A percentile compares a stretch with the other conserved stretches of the same genome.
These are phyloP conservation scores for Coemansia aciculifera DNA, from an alignment of 192 early-diverging fungal species.

Conservation along the genomic window DNA sequence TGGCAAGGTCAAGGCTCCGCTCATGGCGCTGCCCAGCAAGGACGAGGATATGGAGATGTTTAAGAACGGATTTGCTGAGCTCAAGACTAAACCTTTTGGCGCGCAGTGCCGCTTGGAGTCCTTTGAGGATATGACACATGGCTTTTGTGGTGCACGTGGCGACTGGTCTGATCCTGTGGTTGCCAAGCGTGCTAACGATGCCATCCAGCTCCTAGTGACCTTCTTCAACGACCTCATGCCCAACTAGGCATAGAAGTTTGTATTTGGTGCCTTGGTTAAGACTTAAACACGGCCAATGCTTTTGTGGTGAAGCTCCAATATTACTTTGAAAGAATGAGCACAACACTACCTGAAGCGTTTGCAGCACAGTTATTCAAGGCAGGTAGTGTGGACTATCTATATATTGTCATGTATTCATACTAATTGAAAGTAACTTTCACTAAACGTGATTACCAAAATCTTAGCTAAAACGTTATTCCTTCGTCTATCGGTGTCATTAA, in stretches of 20 bases:
- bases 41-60: conserved; percentile 56
- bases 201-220: conserved; percentile 54
- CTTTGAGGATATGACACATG: conserved; percentile 63
- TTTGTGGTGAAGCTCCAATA: background rate
- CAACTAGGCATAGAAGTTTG: conserved; percentile 8
- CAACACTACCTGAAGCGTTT: background rate
- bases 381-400: background rate
- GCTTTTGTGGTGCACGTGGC: conserved; percentile 61
- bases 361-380: background rate
- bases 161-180: conserved; percentile 53
- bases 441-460: background rate
- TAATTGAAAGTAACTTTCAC: background rate
- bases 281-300: background rate
- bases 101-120: conserved; percentile 55
- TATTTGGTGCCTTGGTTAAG: background rate
- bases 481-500: background rate
- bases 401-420: background rate
- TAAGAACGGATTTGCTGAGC: conserved; percentile 22
- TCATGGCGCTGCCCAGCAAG: conserved; percentile 64
- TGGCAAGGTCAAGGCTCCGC: conserved; percentile 58
- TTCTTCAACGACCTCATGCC: conserved; percentile 47
- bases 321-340: background rate
- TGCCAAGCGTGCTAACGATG: conserved; percentile 57
- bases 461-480: background rate
- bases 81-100: conserved; percentile 54